Evolutionary conservation across 495 filamentous ascomycete genomes (phyloP).

Genomic region (Penicillium odoratum): DNA sequence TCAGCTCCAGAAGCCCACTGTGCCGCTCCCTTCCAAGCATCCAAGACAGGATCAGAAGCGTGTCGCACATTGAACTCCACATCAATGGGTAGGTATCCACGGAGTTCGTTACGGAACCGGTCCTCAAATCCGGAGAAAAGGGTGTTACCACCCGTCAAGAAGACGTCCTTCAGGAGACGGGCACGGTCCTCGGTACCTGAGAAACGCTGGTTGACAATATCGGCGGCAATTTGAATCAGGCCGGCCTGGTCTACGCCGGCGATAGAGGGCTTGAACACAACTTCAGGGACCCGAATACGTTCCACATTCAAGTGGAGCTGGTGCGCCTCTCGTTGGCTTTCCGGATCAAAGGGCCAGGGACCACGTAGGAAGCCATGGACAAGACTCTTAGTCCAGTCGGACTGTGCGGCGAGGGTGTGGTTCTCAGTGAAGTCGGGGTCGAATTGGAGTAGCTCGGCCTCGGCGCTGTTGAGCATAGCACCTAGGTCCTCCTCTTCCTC

Average conservation of each 20-base stretch:
- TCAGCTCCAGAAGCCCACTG: constrained; percentile 60
- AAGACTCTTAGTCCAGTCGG: constrained; percentile 89
- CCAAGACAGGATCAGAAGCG: constrained; percentile 72
- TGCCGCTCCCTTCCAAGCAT: constrained; percentile 92
- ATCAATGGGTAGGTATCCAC: constrained; percentile 69
- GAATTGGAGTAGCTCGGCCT: constrained; percentile 80
- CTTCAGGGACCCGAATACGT: constrained; percentile 92
- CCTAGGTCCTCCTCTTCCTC: constrained; percentile 86
- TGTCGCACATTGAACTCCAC: constrained; percentile 61
- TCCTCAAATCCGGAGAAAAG: constrained; percentile 86
- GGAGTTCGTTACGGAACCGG: constrained; percentile 69
- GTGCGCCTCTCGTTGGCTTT: constrained; percentile 76
- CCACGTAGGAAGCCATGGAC: constrained; percentile 88
- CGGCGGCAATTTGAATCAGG: constrained; percentile 82
- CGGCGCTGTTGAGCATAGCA: constrained; percentile 66
- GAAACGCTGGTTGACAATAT: constrained; percentile 80
- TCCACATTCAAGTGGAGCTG: constrained; percentile 96
- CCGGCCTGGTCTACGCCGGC: constrained; percentile 95
- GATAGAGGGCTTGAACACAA: constrained; percentile 93
- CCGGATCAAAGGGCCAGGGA: constrained; percentile 78
- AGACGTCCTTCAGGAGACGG: constrained; percentile 77
- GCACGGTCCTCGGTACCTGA: constrained; percentile 55
- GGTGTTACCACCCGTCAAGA: constrained; percentile 91
- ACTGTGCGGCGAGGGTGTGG: constrained; percentile 85
- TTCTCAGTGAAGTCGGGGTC: constrained; percentile 88